Percentiles rank a stretch among this genome's conserved stretches.
Evolutionary conservation across 352 stramenopile genomes (phyloP).

Genomic region (Phytopythium delawarense): DNA sequence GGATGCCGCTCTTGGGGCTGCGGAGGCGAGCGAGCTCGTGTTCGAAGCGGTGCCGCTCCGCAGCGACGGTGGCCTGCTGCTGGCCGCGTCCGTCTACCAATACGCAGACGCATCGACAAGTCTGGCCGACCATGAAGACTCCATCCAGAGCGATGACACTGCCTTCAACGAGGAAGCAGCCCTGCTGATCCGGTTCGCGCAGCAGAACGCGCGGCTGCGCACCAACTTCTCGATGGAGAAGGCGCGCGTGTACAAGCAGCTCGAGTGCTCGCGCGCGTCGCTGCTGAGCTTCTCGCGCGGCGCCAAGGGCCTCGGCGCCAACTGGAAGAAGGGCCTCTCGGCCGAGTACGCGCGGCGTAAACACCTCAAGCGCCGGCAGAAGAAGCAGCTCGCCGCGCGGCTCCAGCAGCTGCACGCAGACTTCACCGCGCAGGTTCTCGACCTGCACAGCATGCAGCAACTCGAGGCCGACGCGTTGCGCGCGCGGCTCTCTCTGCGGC

Average conservation of each 20-base stretch:
- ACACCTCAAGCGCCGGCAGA: conserved; percentile 67
- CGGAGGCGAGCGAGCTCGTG: conserved; percentile 37
- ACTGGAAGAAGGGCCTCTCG: conserved; percentile 51
- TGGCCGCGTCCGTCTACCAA: conserved; percentile 43
- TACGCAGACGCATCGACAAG: conserved; percentile 10
- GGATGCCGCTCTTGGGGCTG: conserved; percentile 29
- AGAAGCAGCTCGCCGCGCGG: conserved; percentile 54
- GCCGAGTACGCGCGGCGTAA: conserved; percentile 58
- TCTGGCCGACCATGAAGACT: not conserved
- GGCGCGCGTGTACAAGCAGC: conserved; percentile 38
- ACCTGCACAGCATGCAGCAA: conserved; percentile 42
- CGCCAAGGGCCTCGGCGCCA: conserved; percentile 11
- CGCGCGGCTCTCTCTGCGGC: conserved; percentile 39
- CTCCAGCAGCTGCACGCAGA: conserved; percentile 43
- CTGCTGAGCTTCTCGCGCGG: conserved; percentile 5
- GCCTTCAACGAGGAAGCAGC: conserved; percentile 28
- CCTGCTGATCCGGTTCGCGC: conserved; percentile 41
- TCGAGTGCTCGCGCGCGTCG: conserved; percentile 35
- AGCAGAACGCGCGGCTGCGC: conserved; percentile 44
- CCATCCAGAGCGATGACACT: conserved; percentile 10
- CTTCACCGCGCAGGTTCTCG: conserved; percentile 34
- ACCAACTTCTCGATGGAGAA: conserved; percentile 45
- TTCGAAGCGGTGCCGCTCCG: conserved; percentile 31
- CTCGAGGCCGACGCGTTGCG: conserved; percentile 44
- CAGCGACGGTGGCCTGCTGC: conserved; percentile 34